phyloP scores from a whole-genome alignment of 176 grass and related monocot genomes.

The Carex scoparia region DNA sequence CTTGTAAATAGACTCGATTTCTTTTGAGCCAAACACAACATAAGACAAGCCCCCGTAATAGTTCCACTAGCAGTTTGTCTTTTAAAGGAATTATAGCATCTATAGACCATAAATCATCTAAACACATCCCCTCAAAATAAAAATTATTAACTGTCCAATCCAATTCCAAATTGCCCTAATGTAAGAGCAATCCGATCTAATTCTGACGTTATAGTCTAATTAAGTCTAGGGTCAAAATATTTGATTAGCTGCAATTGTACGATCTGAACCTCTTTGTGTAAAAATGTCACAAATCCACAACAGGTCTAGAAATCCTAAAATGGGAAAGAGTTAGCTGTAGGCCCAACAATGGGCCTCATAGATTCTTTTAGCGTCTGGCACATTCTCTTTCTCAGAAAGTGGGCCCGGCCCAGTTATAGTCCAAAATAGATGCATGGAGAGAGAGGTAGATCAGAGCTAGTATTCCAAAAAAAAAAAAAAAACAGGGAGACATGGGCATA shows the following conservation, averaged over 20 bases:
- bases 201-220: too few relatives aligned
- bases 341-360: not conserved
- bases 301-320: not conserved
- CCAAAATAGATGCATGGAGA: not conserved
- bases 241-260: not conserved
- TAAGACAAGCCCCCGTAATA: too few relatives aligned
- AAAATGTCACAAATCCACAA: not conserved
- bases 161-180: too few relatives aligned
- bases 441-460: not conserved
- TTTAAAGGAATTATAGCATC: too few relatives aligned
- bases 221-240: not conserved
- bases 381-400: conserved; percentile 6
- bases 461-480: not conserved
- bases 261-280: not conserved
- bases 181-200: not conserved
- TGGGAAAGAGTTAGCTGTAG: not conserved
- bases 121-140: too few relatives aligned
- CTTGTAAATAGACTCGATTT: too few relatives aligned
- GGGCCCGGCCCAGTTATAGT: not conserved
- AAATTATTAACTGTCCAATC: too few relatives aligned
- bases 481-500: not conserved
- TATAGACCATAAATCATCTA: too few relatives aligned
- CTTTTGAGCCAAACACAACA: too few relatives aligned
- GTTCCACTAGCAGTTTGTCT: too few relatives aligned
- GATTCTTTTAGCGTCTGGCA: not conserved